A percentile compares a stretch with the other conserved stretches of the same genome.
Conservation (phyloP, 1,139 yeast species). For the Suhomyces bribrorum region DNA sequence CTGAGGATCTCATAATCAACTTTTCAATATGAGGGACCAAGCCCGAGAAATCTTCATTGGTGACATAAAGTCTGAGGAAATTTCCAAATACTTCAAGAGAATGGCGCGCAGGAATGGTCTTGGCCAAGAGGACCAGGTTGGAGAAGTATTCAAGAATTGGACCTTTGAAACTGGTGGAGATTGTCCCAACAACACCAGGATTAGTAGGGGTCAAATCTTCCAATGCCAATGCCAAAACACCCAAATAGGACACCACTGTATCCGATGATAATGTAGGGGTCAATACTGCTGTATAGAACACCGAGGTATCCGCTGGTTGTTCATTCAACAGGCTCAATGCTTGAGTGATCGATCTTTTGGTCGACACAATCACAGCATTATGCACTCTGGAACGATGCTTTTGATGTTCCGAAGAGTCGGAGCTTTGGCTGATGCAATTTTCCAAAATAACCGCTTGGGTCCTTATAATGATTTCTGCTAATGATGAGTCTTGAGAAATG, state of each 20-base stretch:
- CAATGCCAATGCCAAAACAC: constrained; percentile 42
- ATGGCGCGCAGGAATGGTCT: constrained; percentile 33
- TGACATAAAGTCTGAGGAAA: constrained; percentile 46
- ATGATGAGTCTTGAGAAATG: constrained; percentile 17
- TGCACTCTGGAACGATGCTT: constrained; percentile 51
- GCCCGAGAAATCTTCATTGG: constrained; percentile 33
- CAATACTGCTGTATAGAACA: constrained; percentile 10
- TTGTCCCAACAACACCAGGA: constrained; percentile 37
- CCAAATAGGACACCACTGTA: constrained; percentile 29
- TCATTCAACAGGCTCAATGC: constrained; percentile 14
- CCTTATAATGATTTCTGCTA: constrained; percentile 17
- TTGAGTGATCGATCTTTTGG: constrained; percentile 30
- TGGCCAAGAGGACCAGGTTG: constrained; percentile 48
- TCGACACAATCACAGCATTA: constrained; percentile 41
- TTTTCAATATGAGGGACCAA: constrained; percentile 71
- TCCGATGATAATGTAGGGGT: constrained; percentile 10
- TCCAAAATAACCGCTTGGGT: constrained; percentile 27
- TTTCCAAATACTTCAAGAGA: constrained; percentile 33
- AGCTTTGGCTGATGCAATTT: constrained; percentile 18
- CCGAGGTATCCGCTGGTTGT: constrained; percentile 1
- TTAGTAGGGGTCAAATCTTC: constrained; percentile 39
- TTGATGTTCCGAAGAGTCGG: constrained; percentile 17
- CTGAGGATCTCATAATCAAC: constrained; percentile 81
- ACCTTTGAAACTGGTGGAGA: constrained; percentile 17
- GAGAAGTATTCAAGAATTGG: constrained; percentile 25